A percentile compares a stretch with the other conserved stretches of the same genome.
phyloP scores from a whole-genome alignment of 2,329 filamentous ascomycete species.

The Fusarium xyrophilum region DNA sequence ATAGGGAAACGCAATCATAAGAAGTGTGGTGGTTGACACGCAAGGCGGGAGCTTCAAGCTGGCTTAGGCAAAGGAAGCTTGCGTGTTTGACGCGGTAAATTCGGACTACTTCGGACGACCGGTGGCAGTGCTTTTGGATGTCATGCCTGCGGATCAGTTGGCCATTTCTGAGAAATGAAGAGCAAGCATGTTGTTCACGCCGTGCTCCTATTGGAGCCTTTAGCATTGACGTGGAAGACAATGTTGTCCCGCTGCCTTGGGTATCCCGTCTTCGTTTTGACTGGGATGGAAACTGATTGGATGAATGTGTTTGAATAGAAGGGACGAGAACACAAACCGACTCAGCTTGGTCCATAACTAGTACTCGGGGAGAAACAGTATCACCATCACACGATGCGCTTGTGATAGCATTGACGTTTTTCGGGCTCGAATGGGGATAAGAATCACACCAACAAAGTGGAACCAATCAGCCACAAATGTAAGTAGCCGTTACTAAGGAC shows the following conservation, averaged over 20 bases:
- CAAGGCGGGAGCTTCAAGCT: not conserved
- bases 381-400: slow-evolving; percentile 2
- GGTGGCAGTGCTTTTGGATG: not conserved
- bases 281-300: slow-evolving; percentile 16
- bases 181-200: slow-evolving; percentile 14
- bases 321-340: slow-evolving; percentile 4
- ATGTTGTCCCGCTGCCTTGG: slow-evolving; percentile 23
- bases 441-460: slow-evolving; percentile 17
- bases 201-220: slow-evolving; percentile 16
- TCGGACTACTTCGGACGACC: not conserved
- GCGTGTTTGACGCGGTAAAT: slow-evolving; percentile 7
- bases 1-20: slow-evolving; percentile 20
- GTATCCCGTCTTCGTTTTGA: slow-evolving; percentile 19
- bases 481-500: slow-evolving; percentile 1
- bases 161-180: slow-evolving; percentile 4
- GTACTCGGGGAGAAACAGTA: slow-evolving; percentile 1
- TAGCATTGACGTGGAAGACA: slow-evolving; percentile 13
- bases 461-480: slow-evolving; percentile 25
- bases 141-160: not conserved
- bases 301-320: slow-evolving; percentile 10
- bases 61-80: slow-evolving; percentile 23
- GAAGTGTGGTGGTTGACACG: not conserved
- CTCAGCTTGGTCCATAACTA: not conserved
- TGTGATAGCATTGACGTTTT: slow-evolving; percentile 5
- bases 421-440: not conserved